A percentile compares a stretch with the other conserved stretches of the same genome.
Evolutionary conservation across 1,284 basidiomycete genomes (phyloP).

Genomic region (Cerrena zonata): DNA sequence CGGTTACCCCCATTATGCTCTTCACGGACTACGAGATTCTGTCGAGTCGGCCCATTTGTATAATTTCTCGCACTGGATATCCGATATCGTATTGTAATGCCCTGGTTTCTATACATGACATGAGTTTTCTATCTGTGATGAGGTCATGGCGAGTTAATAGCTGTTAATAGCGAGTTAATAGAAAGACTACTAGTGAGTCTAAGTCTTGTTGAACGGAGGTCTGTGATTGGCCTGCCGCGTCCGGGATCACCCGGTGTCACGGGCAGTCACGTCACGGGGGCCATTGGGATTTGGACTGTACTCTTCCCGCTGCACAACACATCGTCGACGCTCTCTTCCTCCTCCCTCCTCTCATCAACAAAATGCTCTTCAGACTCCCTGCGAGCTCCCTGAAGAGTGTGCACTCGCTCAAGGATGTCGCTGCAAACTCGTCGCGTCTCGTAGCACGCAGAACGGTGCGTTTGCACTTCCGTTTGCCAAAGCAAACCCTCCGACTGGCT

Average conservation of each 20-base stretch:
- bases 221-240: conserved; percentile 24
- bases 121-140: background rate
- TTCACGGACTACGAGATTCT: background rate
- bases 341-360: conserved; percentile 34
- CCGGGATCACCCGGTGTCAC: conserved; percentile 25
- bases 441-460: background rate
- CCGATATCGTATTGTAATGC: background rate
- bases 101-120: background rate
- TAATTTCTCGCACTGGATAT: no score
- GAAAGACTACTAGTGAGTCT: background rate
- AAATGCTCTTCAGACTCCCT: conserved; percentile 76
- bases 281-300: no score
- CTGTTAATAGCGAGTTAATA: no score
- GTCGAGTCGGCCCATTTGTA: no score
- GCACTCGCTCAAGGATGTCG: conserved; percentile 30
- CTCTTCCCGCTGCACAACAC: no score
- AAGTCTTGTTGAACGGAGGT: conserved; percentile 15
- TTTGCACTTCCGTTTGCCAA: no score
- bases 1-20: background rate
- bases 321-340: conserved; percentile 18
- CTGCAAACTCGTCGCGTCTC: conserved; percentile 10
- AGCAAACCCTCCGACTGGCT: background rate
- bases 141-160: no score
- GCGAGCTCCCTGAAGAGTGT: conserved; percentile 58
- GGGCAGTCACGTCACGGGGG: conserved; percentile 28